Conservation (phyloP, 495 filamentous ascomycete species). For the Daldinia caldariorum region DNA sequence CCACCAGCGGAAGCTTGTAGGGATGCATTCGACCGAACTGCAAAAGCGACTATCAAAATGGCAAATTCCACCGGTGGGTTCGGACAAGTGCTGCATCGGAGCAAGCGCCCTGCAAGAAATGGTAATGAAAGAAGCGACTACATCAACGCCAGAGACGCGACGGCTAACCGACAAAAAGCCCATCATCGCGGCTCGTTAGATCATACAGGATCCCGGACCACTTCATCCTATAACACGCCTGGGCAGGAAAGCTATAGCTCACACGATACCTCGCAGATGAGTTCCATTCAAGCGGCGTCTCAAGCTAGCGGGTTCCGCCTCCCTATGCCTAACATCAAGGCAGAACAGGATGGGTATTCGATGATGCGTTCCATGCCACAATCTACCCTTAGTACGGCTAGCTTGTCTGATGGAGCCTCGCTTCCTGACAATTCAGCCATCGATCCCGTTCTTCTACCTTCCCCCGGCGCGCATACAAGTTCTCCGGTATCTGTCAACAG, state of each 20-base stretch:
- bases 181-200: constrained; percentile 38
- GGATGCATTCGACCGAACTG: constrained; percentile 95
- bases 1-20: constrained; percentile 75
- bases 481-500: constrained; percentile 45
- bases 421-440: constrained; percentile 56
- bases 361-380: constrained; percentile 50
- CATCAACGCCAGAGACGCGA: constrained; percentile 45
- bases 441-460: constrained; percentile 58
- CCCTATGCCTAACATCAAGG: constrained; percentile 50
- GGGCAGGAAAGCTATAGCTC: constrained; percentile 41
- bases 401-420: constrained; percentile 42
- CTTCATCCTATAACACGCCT: constrained; percentile 37
- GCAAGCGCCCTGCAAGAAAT: constrained; percentile 36
- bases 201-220: constrained; percentile 37
- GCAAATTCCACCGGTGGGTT: constrained; percentile 84
- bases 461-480: constrained; percentile 47
- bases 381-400: constrained; percentile 48
- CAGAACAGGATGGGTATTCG: constrained; percentile 52
- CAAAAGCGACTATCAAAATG: constrained; percentile 94
- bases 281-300: constrained; percentile 39
- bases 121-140: constrained; percentile 45
- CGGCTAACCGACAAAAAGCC: constrained; percentile 46
- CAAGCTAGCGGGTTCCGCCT: constrained; percentile 44
- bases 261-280: constrained; percentile 41
- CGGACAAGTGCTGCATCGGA: constrained; percentile 56